Percentiles rank a stretch among this genome's conserved stretches.
These are phyloP conservation scores for Chalaropsis thielavioides DNA, from an alignment of 2,329 filamentous ascomycete genomes.

Conservation along the genomic window DNA sequence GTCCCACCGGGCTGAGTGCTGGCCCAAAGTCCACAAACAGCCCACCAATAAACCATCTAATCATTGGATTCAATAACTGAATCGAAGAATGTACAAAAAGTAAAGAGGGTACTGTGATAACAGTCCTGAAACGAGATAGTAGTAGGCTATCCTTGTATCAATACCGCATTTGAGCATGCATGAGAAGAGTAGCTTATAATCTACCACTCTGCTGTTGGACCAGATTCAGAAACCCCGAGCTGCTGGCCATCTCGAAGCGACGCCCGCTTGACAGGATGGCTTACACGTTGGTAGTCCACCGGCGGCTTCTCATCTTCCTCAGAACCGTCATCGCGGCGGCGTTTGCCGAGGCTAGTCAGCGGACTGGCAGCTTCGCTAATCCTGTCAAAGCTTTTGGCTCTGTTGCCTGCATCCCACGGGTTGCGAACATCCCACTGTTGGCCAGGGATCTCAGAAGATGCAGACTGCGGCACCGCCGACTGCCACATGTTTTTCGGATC, in stretches of 20 bases:
- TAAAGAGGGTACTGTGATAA: not conserved
- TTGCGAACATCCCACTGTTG: conserved; percentile 9
- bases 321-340: conserved; percentile 10
- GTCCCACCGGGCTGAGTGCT: not conserved
- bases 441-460: not conserved
- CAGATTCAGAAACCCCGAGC: not conserved
- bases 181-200: not conserved
- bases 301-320: conserved; percentile 8
- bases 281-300: conserved; percentile 10
- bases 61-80: not conserved
- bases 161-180: not conserved
- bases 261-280: not conserved
- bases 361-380: conserved; percentile 8
- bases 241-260: not conserved
- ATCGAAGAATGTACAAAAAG: not conserved
- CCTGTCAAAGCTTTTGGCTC: conserved; percentile 11
- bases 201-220: conserved; percentile 7
- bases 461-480: not conserved
- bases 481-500: conserved; percentile 13
- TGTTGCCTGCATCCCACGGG: conserved; percentile 12
- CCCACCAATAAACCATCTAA: not conserved
- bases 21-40: not conserved
- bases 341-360: conserved; percentile 12
- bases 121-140: conserved; percentile 3
- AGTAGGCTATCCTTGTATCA: not conserved